Evolutionary conservation across 2,329 filamentous ascomycete genomes (phyloP).

Genomic region (Neocatenulostroma microsporum): DNA sequence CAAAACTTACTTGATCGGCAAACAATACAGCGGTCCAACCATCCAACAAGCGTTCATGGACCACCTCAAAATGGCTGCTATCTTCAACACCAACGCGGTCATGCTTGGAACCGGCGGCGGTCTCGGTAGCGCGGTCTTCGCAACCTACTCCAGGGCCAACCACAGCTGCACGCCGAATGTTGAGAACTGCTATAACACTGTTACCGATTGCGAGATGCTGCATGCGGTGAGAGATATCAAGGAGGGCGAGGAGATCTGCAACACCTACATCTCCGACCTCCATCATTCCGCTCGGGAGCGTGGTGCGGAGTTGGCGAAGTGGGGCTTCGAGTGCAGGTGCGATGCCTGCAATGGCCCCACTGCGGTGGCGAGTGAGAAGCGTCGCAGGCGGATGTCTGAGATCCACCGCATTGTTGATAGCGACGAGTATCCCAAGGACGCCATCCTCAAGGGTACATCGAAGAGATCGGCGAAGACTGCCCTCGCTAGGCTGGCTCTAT

Average conservation of each 20-base stretch:
- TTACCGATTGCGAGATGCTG: constrained; percentile 14
- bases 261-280: constrained; percentile 12
- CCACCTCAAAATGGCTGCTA: constrained; percentile 8
- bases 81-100: constrained; percentile 15
- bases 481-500: neutral
- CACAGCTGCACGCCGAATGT: constrained; percentile 24
- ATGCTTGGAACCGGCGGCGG: constrained; percentile 2
- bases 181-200: constrained; percentile 9
- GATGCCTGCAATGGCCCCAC: constrained; percentile 7
- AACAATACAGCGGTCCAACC: constrained; percentile 8
- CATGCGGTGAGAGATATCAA: constrained; percentile 24
- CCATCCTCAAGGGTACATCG: neutral
- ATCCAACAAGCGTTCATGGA: constrained; percentile 7
- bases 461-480: neutral
- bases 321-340: constrained; percentile 14
- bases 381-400: constrained; percentile 9
- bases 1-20: neutral
- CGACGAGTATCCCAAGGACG: neutral
- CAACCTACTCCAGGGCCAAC: constrained; percentile 16
- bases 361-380: constrained; percentile 2
- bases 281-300: constrained; percentile 7
- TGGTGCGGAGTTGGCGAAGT: constrained; percentile 6
- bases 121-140: constrained; percentile 12
- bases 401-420: neutral
- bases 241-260: constrained; percentile 23